Percentiles rank a stretch among this genome's conserved stretches.
phyloP scores from a whole-genome alignment of 495 filamentous ascomycete species.

The Poronia punctata region DNA sequence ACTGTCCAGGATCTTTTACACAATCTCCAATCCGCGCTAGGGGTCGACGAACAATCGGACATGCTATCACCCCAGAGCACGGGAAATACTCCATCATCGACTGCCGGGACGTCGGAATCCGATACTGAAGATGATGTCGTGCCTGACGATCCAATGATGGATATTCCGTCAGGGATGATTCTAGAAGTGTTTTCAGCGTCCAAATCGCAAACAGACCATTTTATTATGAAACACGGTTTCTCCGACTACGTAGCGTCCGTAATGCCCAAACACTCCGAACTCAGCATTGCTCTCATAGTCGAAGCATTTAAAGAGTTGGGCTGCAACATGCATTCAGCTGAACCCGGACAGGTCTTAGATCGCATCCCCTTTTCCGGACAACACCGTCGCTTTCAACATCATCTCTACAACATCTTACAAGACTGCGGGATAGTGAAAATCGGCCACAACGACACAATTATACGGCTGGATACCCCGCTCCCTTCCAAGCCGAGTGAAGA shows the following conservation, averaged over 20 bases:
- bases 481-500: constrained; percentile 28
- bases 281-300: constrained; percentile 32
- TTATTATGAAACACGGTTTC: neutral
- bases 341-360: constrained; percentile 26
- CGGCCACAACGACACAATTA: constrained; percentile 18
- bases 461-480: constrained; percentile 30
- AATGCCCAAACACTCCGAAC: constrained; percentile 11
- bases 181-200: no score
- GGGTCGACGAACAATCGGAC: no score
- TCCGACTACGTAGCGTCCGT: neutral
- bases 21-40: no score
- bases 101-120: no score
- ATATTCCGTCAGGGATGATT: no score
- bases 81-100: no score
- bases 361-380: constrained; percentile 27
- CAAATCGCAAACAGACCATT: neutral
- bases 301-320: constrained; percentile 43
- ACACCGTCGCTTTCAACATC: constrained; percentile 30
- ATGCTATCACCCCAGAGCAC: no score
- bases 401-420: constrained; percentile 35
- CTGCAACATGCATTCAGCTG: constrained; percentile 24
- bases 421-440: constrained; percentile 30
- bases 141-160: neutral
- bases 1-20: constrained; percentile 5
- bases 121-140: no score